phyloP scores from a whole-genome alignment of 2,329 filamentous ascomycete genomes.

The Didymella pomorum region DNA sequence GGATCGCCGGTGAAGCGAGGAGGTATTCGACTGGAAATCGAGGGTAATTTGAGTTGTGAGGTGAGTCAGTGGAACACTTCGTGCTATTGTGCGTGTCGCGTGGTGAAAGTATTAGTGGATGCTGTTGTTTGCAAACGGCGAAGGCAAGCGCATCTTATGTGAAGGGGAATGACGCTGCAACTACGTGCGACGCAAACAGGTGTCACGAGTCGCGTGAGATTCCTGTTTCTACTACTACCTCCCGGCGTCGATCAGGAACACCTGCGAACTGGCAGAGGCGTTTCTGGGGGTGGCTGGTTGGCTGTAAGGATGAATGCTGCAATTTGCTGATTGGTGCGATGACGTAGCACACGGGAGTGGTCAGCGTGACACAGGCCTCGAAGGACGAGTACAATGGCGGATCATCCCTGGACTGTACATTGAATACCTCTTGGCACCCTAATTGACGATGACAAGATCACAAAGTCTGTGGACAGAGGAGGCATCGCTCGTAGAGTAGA shows the following conservation, averaged over 20 bases:
- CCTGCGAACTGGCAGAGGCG: conserved; percentile 17
- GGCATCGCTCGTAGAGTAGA: too few relatives aligned
- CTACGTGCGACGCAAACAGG: conserved; percentile 27
- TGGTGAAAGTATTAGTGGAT: conserved; percentile 9
- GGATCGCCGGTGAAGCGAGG: too few relatives aligned
- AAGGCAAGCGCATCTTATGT: conserved; percentile 21
- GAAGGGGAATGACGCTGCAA: conserved; percentile 30
- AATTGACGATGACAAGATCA: too few relatives aligned
- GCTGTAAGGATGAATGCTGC: conserved; percentile 24
- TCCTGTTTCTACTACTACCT: conserved; percentile 18
- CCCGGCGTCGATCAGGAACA: conserved; percentile 8
- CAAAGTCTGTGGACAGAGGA: too few relatives aligned
- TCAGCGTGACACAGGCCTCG: neutral
- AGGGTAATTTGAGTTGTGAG: too few relatives aligned
- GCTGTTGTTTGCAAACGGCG: conserved; percentile 15
- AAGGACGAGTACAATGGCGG: too few relatives aligned
- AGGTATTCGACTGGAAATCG: neutral
- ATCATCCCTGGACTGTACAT: too few relatives aligned
- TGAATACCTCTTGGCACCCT: too few relatives aligned
- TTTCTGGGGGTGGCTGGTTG: conserved; percentile 28
- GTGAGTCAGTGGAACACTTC: neutral
- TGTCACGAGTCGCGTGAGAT: conserved; percentile 6
- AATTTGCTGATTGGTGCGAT: conserved; percentile 21
- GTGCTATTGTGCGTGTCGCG: conserved; percentile 4
- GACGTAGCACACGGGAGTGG: conserved; percentile 31